Evolutionary conservation across 2,329 filamentous ascomycete genomes (phyloP).

Genomic region (Diplodia scrobiculata): DNA sequence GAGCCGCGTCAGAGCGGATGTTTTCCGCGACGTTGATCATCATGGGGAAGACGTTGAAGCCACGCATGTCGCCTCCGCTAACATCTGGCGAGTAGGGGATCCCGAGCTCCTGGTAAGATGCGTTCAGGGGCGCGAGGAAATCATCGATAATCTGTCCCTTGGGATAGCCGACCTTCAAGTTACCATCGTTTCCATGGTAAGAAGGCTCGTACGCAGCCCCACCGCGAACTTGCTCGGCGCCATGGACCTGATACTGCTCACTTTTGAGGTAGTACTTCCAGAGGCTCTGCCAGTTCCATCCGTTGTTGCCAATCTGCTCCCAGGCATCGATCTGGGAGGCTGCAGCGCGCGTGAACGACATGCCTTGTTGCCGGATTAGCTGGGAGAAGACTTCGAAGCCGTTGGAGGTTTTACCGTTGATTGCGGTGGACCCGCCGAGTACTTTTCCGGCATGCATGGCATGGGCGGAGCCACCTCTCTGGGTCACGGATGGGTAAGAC

Average conservation of each 20-base stretch:
- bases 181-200: slow-evolving; percentile 35
- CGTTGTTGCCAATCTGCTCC: slow-evolving; percentile 44
- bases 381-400: background rate
- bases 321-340: slow-evolving; percentile 45
- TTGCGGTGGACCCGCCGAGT: slow-evolving; percentile 48
- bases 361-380: slow-evolving; percentile 33
- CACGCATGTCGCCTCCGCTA: slow-evolving; percentile 34
- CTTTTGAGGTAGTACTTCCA: slow-evolving; percentile 44
- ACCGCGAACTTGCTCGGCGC: slow-evolving; percentile 34
- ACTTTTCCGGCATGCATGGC: slow-evolving; percentile 45
- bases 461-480: slow-evolving; percentile 35
- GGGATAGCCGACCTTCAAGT: slow-evolving; percentile 32
- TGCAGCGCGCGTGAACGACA: slow-evolving; percentile 43
- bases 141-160: slow-evolving; percentile 25
- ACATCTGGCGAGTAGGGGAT: slow-evolving; percentile 35
- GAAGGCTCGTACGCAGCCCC: slow-evolving; percentile 35
- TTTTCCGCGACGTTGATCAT: slow-evolving; percentile 46
- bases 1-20: slow-evolving; percentile 51
- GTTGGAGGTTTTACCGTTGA: slow-evolving; percentile 42
- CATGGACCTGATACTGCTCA: slow-evolving; percentile 41
- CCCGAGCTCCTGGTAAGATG: slow-evolving; percentile 36
- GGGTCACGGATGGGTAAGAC: slow-evolving; percentile 45
- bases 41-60: slow-evolving; percentile 48
- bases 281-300: slow-evolving; percentile 44
- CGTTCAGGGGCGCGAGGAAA: slow-evolving; percentile 25